Base-by-base conservation (phyloP, 768 basidiomycete genomes). In the Hygrocybe punicea region DNA sequence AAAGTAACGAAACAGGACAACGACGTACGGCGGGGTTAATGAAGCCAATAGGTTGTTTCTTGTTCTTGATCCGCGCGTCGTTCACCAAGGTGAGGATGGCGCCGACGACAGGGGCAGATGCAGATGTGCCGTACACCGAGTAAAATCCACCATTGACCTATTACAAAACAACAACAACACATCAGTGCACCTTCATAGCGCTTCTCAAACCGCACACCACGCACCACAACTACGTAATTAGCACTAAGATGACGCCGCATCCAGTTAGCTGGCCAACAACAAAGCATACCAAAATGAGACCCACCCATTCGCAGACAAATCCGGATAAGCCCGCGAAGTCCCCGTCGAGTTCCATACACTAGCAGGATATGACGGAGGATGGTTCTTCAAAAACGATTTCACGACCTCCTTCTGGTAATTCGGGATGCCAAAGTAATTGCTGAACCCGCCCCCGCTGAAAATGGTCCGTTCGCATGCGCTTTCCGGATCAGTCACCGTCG, bases 51-150 rank as follows among this genome's bases (percentile, higher is more conserved):
- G 81, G 63, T 2, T 59, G 65, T 64, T 81, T 82, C 6, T 72
- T 70, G 0, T 10, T 1, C 3, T 68, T 64, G 35, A 84, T 64
- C 4, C 82, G 78, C 1, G 77, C 78, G 57, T 83, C 82, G 58
- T 83, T 83, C 37, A 83, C 63, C 71, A 82, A 69, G 5, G 82
- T 68, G 42, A 83, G 65, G 29, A 83, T 76, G 1, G 78, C 65
- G 6, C 74, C 81, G 11, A 82, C 67, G 9, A 80, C 79, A 1
- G 82, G 81, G 0, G 78, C 6, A 2, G 80, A 60, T 0, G 81
- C 80, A 2, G 79, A 81, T 1, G 81, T 83, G 10, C 82, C 82
- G 52, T 73, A 79, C 4, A 76, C 73, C 9, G 71, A 67, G 7
- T 60, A 54, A 57, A 80, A 78, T 57, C 61, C 13, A 6, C 74